Conservation (phyloP, 139 green algal species). For the Chlamydomonas sphaeroides region DNA sequence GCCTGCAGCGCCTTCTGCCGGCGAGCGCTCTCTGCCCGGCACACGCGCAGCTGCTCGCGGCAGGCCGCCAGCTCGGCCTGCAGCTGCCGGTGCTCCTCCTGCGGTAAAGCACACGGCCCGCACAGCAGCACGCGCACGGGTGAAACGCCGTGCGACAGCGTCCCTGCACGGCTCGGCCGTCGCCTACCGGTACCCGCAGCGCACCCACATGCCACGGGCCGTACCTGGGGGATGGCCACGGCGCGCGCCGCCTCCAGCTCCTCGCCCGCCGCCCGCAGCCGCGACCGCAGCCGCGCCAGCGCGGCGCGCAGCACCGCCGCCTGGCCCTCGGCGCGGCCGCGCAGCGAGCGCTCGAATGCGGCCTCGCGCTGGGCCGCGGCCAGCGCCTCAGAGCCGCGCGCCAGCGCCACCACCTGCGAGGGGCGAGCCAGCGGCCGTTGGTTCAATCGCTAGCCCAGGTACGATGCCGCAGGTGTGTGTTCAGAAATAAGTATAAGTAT, state of each 20-base stretch:
- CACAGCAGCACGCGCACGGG: background rate
- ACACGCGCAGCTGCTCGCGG: slow-evolving; percentile 51
- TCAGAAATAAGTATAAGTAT: too few relatives aligned
- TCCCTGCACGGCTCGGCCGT: too few relatives aligned
- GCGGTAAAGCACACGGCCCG: too few relatives aligned
- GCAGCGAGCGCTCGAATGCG: slow-evolving; percentile 24
- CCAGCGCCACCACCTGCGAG: slow-evolving; percentile 37
- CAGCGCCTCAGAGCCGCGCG: slow-evolving; percentile 46
- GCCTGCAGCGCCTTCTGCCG: slow-evolving; percentile 49
- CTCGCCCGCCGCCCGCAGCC: slow-evolving; percentile 20
- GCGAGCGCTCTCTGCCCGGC: slow-evolving; percentile 53
- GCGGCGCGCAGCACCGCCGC: slow-evolving; percentile 1
- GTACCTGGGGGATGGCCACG: slow-evolving; percentile 3
- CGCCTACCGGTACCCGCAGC: too few relatives aligned
- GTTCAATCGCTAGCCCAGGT: too few relatives aligned
- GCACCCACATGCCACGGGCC: too few relatives aligned
- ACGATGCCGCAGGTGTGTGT: too few relatives aligned
- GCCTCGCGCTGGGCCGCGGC: slow-evolving; percentile 60
- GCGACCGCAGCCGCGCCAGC: slow-evolving; percentile 28
- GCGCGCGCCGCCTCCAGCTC: slow-evolving; percentile 32
- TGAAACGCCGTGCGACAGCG: too few relatives aligned
- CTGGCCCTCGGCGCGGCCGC: slow-evolving; percentile 43
- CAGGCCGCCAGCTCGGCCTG: slow-evolving; percentile 49
- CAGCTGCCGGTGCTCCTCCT: slow-evolving; percentile 47
- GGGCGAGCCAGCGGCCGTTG: too few relatives aligned